A percentile compares a stretch with the other conserved stretches of the same genome.
Evolutionary conservation across 192 early-diverging fungal genomes (phyloP).

Genomic region (Entophlyctis luteolus): DNA sequence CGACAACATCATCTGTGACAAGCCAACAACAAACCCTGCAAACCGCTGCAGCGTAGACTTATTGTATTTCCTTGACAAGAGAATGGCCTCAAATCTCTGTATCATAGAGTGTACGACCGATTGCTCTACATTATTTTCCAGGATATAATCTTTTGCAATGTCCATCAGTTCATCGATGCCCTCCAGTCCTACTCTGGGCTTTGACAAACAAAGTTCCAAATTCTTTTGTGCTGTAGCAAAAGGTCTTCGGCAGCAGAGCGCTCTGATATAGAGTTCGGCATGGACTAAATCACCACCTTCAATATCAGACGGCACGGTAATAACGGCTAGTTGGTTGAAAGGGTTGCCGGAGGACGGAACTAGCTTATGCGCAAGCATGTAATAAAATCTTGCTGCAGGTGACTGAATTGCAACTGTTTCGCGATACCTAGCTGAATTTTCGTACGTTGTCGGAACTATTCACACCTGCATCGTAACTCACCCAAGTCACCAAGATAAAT

Average conservation of each 20-base stretch:
- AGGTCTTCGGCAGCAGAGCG: conserved; percentile 7
- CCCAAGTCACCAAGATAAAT: conserved; percentile 69
- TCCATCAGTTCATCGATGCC: background rate
- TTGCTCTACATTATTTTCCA: too few relatives aligned
- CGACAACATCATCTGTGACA: background rate
- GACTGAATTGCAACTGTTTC: conserved; percentile 4
- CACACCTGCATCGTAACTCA: conserved; percentile 23
- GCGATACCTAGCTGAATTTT: background rate
- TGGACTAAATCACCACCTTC: background rate
- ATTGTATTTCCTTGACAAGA: background rate
- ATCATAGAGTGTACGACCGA: background rate
- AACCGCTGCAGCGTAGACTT: background rate
- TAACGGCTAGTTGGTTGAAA: conserved; percentile 74
- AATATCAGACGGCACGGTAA: conserved; percentile 40
- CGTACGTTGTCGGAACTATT: background rate
- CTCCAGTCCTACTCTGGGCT: background rate
- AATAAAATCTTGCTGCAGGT: conserved; percentile 58
- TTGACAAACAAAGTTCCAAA: conserved; percentile 5
- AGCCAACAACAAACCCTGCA: conserved; percentile 3
- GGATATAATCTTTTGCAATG: background rate
- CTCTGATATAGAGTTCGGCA: conserved; percentile 10
- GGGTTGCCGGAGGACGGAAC: conserved; percentile 64
- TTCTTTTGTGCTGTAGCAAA: conserved; percentile 13
- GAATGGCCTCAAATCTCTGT: background rate
- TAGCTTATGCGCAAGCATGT: conserved; percentile 57